Conservation (phyloP, 2,329 filamentous ascomycete species). For the Phyllosticta ampelicida region DNA sequence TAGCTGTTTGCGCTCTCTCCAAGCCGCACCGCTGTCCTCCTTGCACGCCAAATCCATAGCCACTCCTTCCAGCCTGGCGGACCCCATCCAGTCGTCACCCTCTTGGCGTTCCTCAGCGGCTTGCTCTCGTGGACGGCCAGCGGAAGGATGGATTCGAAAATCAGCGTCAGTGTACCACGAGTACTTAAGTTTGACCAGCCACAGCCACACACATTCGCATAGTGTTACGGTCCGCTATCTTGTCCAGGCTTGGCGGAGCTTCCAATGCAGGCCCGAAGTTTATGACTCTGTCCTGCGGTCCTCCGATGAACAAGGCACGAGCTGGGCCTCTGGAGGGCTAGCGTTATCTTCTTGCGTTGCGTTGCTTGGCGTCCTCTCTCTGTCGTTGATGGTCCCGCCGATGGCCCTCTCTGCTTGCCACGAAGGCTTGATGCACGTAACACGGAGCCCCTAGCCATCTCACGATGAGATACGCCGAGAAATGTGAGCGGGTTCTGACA, state of each 20-base stretch:
- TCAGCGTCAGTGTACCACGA: background rate
- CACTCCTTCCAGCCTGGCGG: background rate
- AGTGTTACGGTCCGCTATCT: slow-evolving; percentile 9
- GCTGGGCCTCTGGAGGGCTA: background rate
- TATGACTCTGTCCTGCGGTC: background rate
- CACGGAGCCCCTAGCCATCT: background rate
- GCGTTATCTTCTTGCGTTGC: background rate
- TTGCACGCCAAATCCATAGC: background rate
- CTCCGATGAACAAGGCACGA: background rate
- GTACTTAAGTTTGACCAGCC: background rate
- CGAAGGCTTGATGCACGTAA: background rate
- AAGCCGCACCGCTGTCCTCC: background rate
- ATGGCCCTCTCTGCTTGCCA: background rate
- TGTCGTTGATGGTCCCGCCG: background rate
- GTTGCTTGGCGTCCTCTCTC: background rate
- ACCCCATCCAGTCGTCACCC: background rate
- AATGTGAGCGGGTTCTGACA: background rate
- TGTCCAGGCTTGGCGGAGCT: slow-evolving; percentile 6
- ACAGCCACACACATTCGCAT: slow-evolving; percentile 11
- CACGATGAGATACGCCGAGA: background rate
- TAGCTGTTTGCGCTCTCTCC: background rate
- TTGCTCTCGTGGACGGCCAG: background rate
- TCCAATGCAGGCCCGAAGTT: background rate
- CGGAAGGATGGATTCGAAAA: background rate
- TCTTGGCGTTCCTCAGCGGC: background rate